phyloP scores from a whole-genome alignment of 345 rosid genomes.

The Citrus glauca region DNA sequence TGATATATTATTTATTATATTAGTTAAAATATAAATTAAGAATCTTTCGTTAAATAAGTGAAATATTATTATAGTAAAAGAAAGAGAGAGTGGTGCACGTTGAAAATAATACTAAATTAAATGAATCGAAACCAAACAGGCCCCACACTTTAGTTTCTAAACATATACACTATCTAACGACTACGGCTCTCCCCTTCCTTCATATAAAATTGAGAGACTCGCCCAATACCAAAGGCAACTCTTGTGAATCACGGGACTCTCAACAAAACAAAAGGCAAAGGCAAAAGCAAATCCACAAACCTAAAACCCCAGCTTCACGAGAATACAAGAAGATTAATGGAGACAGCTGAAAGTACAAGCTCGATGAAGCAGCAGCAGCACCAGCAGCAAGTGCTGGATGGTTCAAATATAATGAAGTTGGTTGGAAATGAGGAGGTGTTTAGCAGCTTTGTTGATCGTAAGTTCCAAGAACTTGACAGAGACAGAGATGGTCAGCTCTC shows the following conservation, averaged over 20 bases:
- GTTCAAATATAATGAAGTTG: slow-evolving; percentile 85
- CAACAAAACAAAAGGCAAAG: background rate
- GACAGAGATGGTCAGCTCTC: slow-evolving; percentile 86
- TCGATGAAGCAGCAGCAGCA: too few species aligned
- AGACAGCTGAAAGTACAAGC: slow-evolving; percentile 1
- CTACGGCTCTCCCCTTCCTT: background rate
- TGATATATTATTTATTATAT: too few species aligned
- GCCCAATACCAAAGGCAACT: background rate
- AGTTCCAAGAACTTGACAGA: slow-evolving; percentile 71
- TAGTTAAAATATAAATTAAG: too few species aligned
- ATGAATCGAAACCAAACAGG: too few species aligned
- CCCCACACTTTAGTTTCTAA: background rate
- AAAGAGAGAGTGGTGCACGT: too few species aligned
- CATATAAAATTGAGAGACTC: background rate
- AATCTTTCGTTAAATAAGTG: too few species aligned
- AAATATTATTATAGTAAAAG: too few species aligned
- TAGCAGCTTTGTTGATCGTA: slow-evolving; percentile 66
- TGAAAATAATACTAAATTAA: too few species aligned
- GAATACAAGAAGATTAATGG: background rate
- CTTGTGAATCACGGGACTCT: slow-evolving; percentile 31
- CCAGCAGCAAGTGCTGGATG: slow-evolving; percentile 54
- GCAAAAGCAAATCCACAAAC: background rate
- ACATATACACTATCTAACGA: too few species aligned
- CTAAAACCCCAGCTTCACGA: background rate
- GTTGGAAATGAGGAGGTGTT: slow-evolving; percentile 82